These are phyloP conservation scores for Fragaria nilgerrensis DNA, from an alignment of 306 rosid species.

Conservation along the genomic window DNA sequence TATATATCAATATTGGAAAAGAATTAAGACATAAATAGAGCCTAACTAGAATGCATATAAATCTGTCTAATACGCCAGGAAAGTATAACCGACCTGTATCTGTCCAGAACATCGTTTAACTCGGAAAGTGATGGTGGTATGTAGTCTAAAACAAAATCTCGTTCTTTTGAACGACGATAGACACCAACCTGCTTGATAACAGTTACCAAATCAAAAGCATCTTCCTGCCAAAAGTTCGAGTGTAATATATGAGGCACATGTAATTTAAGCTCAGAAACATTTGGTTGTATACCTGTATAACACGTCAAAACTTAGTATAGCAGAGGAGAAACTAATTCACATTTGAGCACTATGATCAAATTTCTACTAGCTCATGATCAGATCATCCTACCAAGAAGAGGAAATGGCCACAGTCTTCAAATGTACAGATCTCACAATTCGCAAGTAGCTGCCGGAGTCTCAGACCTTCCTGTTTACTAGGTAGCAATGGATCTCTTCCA, in stretches of 20 bases:
- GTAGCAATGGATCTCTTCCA: slow-evolving; percentile 68
- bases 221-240: slow-evolving; percentile 30
- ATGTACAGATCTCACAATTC: slow-evolving; percentile 56
- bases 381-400: slow-evolving; percentile 64
- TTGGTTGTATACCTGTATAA: background rate
- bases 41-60: too few relatives aligned
- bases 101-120: too few relatives aligned
- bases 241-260: background rate
- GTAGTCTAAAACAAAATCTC: slow-evolving; percentile 53
- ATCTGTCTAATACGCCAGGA: too few relatives aligned
- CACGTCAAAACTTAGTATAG: background rate
- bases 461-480: slow-evolving; percentile 65
- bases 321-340: background rate
- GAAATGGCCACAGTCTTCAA: slow-evolving; percentile 67
- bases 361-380: background rate
- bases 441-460: slow-evolving; percentile 46
- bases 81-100: too few relatives aligned
- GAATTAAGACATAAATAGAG: too few relatives aligned
- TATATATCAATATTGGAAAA: too few relatives aligned
- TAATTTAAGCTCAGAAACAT: background rate
- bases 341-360: background rate
- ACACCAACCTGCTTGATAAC: slow-evolving; percentile 57
- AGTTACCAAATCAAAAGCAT: slow-evolving; percentile 56
- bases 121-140: too few relatives aligned
- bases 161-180: slow-evolving; percentile 66